Percentiles rank a stretch among this genome's conserved stretches.
Conservation (phyloP, 805 yeast genomes). For the Wickerhamomyces ciferrii region DNA sequence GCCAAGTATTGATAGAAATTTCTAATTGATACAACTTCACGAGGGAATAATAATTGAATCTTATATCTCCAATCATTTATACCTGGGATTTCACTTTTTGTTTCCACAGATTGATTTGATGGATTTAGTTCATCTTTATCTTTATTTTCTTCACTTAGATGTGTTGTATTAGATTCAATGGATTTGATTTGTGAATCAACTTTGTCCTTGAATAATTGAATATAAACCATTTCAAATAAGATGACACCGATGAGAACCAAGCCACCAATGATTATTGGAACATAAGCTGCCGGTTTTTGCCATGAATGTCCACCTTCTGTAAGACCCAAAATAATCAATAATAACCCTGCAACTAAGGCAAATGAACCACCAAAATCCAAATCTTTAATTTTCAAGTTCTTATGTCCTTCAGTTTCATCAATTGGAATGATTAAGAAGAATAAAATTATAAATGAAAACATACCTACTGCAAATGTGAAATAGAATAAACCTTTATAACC, state of each 20-base stretch:
- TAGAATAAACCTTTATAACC: conserved; percentile 37
- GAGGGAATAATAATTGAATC: conserved; percentile 23
- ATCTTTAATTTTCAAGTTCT: conserved; percentile 16
- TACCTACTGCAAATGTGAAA: conserved; percentile 28
- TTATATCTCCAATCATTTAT: conserved; percentile 8
- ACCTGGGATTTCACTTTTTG: background rate
- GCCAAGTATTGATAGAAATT: conserved; percentile 20
- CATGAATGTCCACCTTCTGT: conserved; percentile 41
- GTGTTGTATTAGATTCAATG: conserved; percentile 3
- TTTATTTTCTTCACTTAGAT: background rate
- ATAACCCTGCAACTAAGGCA: conserved; percentile 28
- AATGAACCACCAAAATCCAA: conserved; percentile 32
- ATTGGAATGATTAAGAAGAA: conserved; percentile 25
- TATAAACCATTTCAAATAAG: conserved; percentile 25
- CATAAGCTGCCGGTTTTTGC: conserved; percentile 34
- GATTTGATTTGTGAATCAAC: conserved; percentile 2
- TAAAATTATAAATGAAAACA: conserved; percentile 15
- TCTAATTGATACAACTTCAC: conserved; percentile 18
- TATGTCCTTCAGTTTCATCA: conserved; percentile 19
- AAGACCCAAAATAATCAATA: conserved; percentile 36
- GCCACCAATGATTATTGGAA: conserved; percentile 35
- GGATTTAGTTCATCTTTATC: background rate
- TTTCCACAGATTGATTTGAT: background rate
- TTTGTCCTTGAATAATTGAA: conserved; percentile 11
- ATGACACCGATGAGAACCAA: conserved; percentile 22